Evolutionary conservation across 768 basidiomycete species (phyloP).

Genomic region (Suillus subalutaceus): DNA sequence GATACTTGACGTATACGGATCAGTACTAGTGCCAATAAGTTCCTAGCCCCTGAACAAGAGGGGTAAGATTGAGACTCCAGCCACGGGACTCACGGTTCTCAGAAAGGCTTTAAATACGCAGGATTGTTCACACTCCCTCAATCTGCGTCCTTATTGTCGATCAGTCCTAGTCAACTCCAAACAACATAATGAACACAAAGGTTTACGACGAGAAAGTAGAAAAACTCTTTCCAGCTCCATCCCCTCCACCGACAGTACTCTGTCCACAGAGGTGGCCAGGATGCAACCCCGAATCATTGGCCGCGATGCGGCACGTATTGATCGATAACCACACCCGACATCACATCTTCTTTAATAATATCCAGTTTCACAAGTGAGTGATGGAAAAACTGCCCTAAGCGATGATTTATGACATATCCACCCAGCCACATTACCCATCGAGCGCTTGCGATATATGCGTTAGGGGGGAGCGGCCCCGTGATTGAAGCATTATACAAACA

Average conservation of each 20-base stretch:
- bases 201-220: conserved; percentile 10
- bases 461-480: conserved; percentile 28
- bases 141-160: neutral
- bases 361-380: conserved; percentile 54
- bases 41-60: neutral
- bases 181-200: too few relatives aligned
- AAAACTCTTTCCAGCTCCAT: conserved; percentile 28
- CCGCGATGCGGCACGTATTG: conserved; percentile 33
- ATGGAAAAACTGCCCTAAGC: neutral
- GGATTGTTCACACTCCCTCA: neutral
- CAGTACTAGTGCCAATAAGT: too few relatives aligned
- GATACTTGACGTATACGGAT: too few relatives aligned
- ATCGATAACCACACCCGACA: conserved; percentile 51
- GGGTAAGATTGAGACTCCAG: neutral
- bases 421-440: conserved; percentile 34
- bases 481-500: conserved; percentile 30
- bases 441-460: conserved; percentile 31
- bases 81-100: neutral
- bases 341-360: conserved; percentile 54
- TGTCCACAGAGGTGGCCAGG: conserved; percentile 33
- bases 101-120: conserved; percentile 2
- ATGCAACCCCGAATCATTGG: conserved; percentile 22
- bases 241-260: conserved; percentile 27
- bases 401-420: neutral
- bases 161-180: too few relatives aligned